Evolutionary conservation across 306 rosid species (phyloP).

Genomic region (Quercus alba): DNA sequence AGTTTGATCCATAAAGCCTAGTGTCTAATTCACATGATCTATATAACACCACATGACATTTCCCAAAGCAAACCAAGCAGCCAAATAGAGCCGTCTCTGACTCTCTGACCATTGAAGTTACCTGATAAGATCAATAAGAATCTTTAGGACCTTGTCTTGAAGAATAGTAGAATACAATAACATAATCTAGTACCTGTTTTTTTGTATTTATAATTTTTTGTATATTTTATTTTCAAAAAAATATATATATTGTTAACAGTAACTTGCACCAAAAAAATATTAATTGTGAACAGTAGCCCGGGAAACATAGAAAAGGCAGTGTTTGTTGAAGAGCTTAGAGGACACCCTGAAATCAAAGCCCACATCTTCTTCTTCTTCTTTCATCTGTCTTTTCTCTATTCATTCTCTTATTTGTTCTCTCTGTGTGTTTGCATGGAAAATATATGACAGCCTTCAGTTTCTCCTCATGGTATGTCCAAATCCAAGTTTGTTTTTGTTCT

Average conservation of each 20-base stretch:
- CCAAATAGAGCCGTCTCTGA: slow-evolving; percentile 34
- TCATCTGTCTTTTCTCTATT: slow-evolving; percentile 16
- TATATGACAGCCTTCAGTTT: background rate
- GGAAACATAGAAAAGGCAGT: slow-evolving; percentile 41
- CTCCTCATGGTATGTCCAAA: slow-evolving; percentile 15
- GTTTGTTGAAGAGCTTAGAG: slow-evolving; percentile 42
- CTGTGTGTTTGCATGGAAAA: background rate
- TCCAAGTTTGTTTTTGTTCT: background rate
- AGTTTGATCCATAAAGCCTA: slow-evolving; percentile 19
- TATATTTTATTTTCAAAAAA: background rate
- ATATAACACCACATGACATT: slow-evolving; percentile 27
- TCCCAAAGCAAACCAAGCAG: slow-evolving; percentile 11
- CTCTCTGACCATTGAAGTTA: slow-evolving; percentile 34
- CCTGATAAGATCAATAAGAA: slow-evolving; percentile 16
- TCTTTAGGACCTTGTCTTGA: background rate
- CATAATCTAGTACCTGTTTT: background rate
- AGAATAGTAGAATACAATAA: background rate
- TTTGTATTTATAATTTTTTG: no score
- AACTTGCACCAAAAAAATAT: no score
- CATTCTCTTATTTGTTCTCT: slow-evolving; percentile 12
- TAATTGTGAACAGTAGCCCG: slow-evolving; percentile 14
- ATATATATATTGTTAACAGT: background rate
- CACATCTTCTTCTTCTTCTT: background rate
- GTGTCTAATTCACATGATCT: background rate
- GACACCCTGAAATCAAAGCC: slow-evolving; percentile 26